A percentile compares a stretch with the other conserved stretches of the same genome.
These are phyloP conservation scores for Termitomyces sp. DNA, from an alignment of 768 basidiomycete species.

Conservation along the genomic window DNA sequence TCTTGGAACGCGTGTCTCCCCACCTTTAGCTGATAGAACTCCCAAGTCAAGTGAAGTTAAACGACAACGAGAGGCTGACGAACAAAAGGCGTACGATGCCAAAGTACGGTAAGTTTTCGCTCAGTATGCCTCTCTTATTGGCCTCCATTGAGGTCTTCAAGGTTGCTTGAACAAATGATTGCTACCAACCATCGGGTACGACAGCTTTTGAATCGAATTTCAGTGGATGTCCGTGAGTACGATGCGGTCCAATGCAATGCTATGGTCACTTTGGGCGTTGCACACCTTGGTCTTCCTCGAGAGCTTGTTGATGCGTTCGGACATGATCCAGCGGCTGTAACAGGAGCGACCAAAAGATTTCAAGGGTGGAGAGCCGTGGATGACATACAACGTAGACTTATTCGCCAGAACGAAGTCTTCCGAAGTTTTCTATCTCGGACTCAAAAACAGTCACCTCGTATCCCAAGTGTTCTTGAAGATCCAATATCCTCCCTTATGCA, in stretches of 20 bases:
- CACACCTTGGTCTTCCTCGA: slow-evolving; percentile 45
- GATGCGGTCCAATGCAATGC: slow-evolving; percentile 53
- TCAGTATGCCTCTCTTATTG: background rate
- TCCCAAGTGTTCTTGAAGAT: slow-evolving; percentile 44
- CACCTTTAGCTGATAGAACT: slow-evolving; percentile 19
- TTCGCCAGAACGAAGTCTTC: slow-evolving; percentile 54
- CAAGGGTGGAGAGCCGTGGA: slow-evolving; percentile 71
- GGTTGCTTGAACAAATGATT: slow-evolving; percentile 53
- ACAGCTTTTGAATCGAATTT: slow-evolving; percentile 62
- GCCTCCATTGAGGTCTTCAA: slow-evolving; percentile 19
- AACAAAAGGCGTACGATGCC: slow-evolving; percentile 47
- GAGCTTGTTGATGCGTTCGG: slow-evolving; percentile 70
- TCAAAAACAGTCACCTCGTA: slow-evolving; percentile 13
- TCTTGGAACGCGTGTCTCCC: slow-evolving; percentile 21
- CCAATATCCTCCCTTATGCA: slow-evolving; percentile 46
- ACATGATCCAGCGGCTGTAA: slow-evolving; percentile 75
- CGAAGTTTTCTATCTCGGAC: slow-evolving; percentile 34
- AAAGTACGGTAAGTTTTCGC: slow-evolving; percentile 42
- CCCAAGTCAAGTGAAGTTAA: slow-evolving; percentile 22
- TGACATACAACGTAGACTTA: slow-evolving; percentile 60
- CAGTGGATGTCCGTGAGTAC: slow-evolving; percentile 57
- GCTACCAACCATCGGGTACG: slow-evolving; percentile 64
- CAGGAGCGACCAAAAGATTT: slow-evolving; percentile 52
- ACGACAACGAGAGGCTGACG: slow-evolving; percentile 36
- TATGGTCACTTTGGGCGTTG: slow-evolving; percentile 39